These are phyloP conservation scores for Aspergillus fischeri DNA, from an alignment of 2,329 filamentous ascomycete genomes.

Conservation along the genomic window DNA sequence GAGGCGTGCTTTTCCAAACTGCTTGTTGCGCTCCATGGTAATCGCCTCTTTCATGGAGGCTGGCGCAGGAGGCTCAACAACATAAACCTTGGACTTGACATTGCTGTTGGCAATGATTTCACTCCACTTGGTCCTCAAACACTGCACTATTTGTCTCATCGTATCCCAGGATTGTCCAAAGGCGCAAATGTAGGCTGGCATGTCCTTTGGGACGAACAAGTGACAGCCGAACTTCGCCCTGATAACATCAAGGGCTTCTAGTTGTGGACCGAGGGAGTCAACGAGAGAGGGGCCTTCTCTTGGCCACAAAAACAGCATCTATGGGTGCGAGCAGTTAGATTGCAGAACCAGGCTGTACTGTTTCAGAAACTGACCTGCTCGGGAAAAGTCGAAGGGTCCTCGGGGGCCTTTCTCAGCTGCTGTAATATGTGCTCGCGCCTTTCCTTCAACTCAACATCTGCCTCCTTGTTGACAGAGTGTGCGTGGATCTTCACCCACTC, in stretches of 20 bases:
- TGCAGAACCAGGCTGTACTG: neutral
- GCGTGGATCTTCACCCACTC: slow-evolving; percentile 23
- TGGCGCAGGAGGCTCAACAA: slow-evolving; percentile 27
- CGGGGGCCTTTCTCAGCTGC: slow-evolving; percentile 24
- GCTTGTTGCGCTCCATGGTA: slow-evolving; percentile 17
- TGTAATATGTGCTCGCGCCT: slow-evolving; percentile 20
- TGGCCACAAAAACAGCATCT: slow-evolving; percentile 46
- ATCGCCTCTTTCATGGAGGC: slow-evolving; percentile 21
- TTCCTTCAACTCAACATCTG: slow-evolving; percentile 18
- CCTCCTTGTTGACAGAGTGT: slow-evolving; percentile 23
- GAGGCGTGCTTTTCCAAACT: slow-evolving; percentile 18
- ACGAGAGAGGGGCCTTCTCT: slow-evolving; percentile 37
- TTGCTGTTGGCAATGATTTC: slow-evolving; percentile 25
- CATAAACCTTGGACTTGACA: slow-evolving; percentile 30
- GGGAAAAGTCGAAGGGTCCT: slow-evolving; percentile 15
- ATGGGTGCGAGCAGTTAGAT: neutral
- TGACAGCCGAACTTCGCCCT: slow-evolving; percentile 38
- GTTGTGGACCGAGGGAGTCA: slow-evolving; percentile 38
- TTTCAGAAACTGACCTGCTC: slow-evolving; percentile 21
- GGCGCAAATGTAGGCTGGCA: slow-evolving; percentile 29
- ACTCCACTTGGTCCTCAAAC: slow-evolving; percentile 25
- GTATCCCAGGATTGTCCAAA: slow-evolving; percentile 28
- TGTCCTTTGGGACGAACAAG: slow-evolving; percentile 34
- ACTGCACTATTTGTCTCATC: slow-evolving; percentile 34
- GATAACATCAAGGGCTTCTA: slow-evolving; percentile 44